Base-by-base conservation (phyloP, 805 yeast species). In the Saturnispora ahearnii region DNA sequence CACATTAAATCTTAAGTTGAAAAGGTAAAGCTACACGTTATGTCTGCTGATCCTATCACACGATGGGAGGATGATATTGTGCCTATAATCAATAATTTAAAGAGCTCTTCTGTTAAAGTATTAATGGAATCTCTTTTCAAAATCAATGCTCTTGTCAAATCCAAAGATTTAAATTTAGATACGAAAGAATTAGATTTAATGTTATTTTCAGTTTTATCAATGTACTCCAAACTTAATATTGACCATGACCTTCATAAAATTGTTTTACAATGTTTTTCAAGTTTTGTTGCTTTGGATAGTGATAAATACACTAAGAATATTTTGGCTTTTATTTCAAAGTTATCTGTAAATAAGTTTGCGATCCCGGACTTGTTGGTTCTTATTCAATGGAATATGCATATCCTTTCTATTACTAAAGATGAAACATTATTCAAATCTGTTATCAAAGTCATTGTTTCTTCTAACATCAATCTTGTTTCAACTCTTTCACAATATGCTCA, bases 301-400 rank as follows among this genome's bases (percentile, higher is more conserved):
- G 58, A 55, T 29, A 55, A 49, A 41, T 60, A 61, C 37, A 51
- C 60, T 4, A 53, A 61, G 18, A 65, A 61, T 9, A 73, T 73
- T 48, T 54, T 63, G 28, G 69, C 66, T 32, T 77, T 69, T 56
- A 67, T 80, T 41, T 49, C 62, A 22, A 60, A 61, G 10, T 56
- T 63, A 18, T 59, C 72, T 6, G 53, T 58, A 2, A 60, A 56
- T 21, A 63, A 65, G 2, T 65, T 74, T 51, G 84, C 91, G 1
- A 61, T 74, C 5, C 68, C 77, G 2, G 87, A 80, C 62, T 68
- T 81, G 52, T 61, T 80, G 54, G 73, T 82, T 29, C 63, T 84
- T 26, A 66, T 84, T 38, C 70, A 72, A 15, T 84, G 90, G 89
- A 64, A 71, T 43, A 70, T 73, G 46, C 61, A 62, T 44, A 58